Evolutionary conservation across 192 early-diverging fungal genomes (phyloP).

Genomic region (Entomortierella parvispora): DNA sequence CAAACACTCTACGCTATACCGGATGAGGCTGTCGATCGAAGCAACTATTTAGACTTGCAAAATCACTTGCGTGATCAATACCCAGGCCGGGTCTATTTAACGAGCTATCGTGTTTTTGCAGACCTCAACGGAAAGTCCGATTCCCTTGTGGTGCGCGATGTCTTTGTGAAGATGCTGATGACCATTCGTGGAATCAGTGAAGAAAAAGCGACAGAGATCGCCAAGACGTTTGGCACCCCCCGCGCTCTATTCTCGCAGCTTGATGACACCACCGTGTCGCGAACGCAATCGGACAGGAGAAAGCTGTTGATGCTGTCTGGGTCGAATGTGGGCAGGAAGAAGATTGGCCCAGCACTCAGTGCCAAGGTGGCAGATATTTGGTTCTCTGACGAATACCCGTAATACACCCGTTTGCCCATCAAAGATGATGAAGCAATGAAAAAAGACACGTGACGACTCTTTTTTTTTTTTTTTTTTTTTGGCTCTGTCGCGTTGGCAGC

Average conservation of each 20-base stretch:
- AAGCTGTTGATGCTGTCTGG: conserved; percentile 57
- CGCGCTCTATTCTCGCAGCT: conserved; percentile 56
- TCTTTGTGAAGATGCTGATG: conserved; percentile 89
- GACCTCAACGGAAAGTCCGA: conserved; percentile 80
- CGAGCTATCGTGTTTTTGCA: conserved; percentile 75
- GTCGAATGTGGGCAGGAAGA: conserved; percentile 51
- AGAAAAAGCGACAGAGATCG: conserved; percentile 87
- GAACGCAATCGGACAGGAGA: conserved; percentile 37
- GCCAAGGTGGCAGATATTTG: conserved; percentile 69
- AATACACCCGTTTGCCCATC: background rate
- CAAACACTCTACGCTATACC: conserved; percentile 67
- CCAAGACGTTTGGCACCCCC: conserved; percentile 75
- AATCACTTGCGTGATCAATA: conserved; percentile 33
- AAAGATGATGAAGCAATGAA: background rate
- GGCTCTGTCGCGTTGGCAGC: too few relatives aligned
- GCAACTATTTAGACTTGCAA: conserved; percentile 64
- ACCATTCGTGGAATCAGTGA: conserved; percentile 82
- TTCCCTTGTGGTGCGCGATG: conserved; percentile 74
- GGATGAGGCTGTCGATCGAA: conserved; percentile 55
- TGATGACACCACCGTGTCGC: conserved; percentile 20
- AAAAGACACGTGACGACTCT: background rate
- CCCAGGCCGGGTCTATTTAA: conserved; percentile 53
- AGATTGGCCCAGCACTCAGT: conserved; percentile 62
- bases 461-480: background rate
- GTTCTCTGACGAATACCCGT: conserved; percentile 55